Evolutionary conservation across 1,284 basidiomycete species (phyloP), one percentile per base, ranked within the genome.

Genomic region (Ganoderma sp.): DNA sequence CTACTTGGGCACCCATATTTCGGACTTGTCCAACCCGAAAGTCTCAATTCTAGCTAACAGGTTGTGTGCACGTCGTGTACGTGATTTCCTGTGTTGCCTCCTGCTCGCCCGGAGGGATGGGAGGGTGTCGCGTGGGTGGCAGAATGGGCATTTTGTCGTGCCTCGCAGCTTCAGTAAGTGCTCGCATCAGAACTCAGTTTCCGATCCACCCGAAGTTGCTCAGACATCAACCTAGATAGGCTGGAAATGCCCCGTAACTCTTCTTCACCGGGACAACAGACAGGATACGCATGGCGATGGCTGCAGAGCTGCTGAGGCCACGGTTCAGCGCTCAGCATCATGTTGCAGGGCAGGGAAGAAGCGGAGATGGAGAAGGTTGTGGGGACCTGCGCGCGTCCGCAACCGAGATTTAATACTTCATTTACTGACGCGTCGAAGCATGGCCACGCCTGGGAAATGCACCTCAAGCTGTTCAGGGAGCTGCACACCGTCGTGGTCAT

Each of bases 291-390:
- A 77, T 75, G 65, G 73, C 71, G 7, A 54, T 72, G 12, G 76
- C 77, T 8, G 68, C 70, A 3, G 76, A 78, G 73, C 73, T 79
- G n/a, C 76, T 77, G 65, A 63, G 59, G 37, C 71, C 68, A 25
- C 75, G 77, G n/a, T 79, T 79, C 75, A 79, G 75, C 58, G n/a
- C 78, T 79, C 75, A 79, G 75, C 58, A 65, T 79, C 52, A 73
- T 79, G 66, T 61, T 79, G n/a, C 78, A 79, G 42, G 78, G 77
- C 34, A 70, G 78, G 14, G 77, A 75, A 52, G 75, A 75, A 65
- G 69, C 73, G 62, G 78, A 78, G 69, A 72, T 78, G 71, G 67
- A 67, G 63, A 72, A 70, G 61, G 76, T 75, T 59, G 65, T 71
- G 12, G 71, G n/a, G 73, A 76, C 60, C 67, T 79, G 6, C 69